Percentiles rank a stretch among this genome's conserved stretches.
phyloP scores from a whole-genome alignment of 768 basidiomycete genomes.

The Pulveroboletus frians region DNA sequence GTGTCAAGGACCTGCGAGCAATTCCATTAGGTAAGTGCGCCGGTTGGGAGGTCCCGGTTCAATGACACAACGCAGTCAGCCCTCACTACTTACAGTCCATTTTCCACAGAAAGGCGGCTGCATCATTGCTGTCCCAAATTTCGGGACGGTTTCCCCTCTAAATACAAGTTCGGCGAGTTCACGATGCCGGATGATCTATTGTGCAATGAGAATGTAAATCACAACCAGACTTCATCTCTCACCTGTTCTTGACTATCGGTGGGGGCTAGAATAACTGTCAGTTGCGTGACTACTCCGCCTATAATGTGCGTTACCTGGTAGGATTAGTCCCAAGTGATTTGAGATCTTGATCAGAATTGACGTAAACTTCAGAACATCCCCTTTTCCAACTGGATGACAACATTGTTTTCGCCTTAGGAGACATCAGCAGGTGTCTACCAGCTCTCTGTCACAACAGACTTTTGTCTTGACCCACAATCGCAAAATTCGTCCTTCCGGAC shows the following conservation, averaged over 20 bases:
- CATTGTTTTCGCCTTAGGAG: conserved; percentile 54
- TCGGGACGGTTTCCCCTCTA: conserved; percentile 49
- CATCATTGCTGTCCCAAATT: conserved; percentile 58
- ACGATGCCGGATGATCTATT: conserved; percentile 49
- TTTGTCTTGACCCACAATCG: conserved; percentile 57
- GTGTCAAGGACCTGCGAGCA: conserved; percentile 58
- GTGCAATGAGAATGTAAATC: neutral
- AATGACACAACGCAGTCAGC: too few relatives aligned
- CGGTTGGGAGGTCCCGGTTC: neutral
- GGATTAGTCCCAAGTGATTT: conserved; percentile 82
- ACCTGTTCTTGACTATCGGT: conserved; percentile 69
- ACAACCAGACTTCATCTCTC: neutral
- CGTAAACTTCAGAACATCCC: conserved; percentile 70
- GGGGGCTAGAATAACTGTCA: conserved; percentile 42
- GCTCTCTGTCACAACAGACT: conserved; percentile 35
- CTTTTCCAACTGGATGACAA: conserved; percentile 40
- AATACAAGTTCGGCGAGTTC: conserved; percentile 61
- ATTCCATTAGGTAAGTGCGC: neutral
- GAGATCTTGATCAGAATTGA: conserved; percentile 81
- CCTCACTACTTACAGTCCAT: conserved; percentile 60
- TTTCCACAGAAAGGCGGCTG: conserved; percentile 74
- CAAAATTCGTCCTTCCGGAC: conserved; percentile 69
- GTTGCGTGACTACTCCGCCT: neutral
- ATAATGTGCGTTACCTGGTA: conserved; percentile 53
- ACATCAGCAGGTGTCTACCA: neutral